These are phyloP conservation scores for Daldinia vernicosa DNA, from an alignment of 495 filamentous ascomycete genomes.

Conservation along the genomic window DNA sequence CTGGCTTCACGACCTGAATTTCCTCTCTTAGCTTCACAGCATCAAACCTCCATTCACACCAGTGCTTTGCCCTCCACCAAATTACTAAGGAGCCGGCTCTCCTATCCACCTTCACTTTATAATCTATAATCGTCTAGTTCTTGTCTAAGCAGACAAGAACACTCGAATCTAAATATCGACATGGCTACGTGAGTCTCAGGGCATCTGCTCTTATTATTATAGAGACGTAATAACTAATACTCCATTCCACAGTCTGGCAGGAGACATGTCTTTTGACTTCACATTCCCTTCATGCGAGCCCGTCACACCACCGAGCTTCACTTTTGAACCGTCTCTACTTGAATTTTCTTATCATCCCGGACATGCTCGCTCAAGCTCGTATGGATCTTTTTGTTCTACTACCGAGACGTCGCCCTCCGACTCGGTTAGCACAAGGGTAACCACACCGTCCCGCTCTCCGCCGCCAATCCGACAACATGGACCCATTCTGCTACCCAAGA, in stretches of 20 bases:
- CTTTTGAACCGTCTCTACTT: constrained; percentile 63
- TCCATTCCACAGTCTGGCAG: constrained; percentile 53
- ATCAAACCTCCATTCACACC: constrained; percentile 30
- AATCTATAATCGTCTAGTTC: constrained; percentile 52
- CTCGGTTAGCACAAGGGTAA: constrained; percentile 70
- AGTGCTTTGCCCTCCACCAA: constrained; percentile 18
- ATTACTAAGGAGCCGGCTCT: constrained; percentile 41
- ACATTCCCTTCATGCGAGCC: constrained; percentile 59
- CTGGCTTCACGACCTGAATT: constrained; percentile 27
- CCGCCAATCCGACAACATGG: constrained; percentile 83
- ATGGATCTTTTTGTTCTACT: constrained; percentile 64
- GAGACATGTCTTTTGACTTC: constrained; percentile 63
- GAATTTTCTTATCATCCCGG: constrained; percentile 57
- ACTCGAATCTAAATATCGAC: constrained; percentile 44
- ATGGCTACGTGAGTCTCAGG: constrained; percentile 62
- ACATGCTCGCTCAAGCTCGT: constrained; percentile 62
- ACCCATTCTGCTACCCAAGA: constrained; percentile 84
- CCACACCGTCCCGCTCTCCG: constrained; percentile 69
- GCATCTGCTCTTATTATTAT: constrained; percentile 1
- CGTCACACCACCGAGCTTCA: constrained; percentile 59
- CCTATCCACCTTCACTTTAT: constrained; percentile 39
- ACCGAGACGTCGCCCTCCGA: constrained; percentile 82
- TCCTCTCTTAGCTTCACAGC: constrained; percentile 41
- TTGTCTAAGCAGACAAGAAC: constrained; percentile 49
- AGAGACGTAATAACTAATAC: constrained; percentile 40